These are phyloP conservation scores for Neonectria faginata DNA, from an alignment of 2,329 filamentous ascomycete genomes.

Conservation along the genomic window DNA sequence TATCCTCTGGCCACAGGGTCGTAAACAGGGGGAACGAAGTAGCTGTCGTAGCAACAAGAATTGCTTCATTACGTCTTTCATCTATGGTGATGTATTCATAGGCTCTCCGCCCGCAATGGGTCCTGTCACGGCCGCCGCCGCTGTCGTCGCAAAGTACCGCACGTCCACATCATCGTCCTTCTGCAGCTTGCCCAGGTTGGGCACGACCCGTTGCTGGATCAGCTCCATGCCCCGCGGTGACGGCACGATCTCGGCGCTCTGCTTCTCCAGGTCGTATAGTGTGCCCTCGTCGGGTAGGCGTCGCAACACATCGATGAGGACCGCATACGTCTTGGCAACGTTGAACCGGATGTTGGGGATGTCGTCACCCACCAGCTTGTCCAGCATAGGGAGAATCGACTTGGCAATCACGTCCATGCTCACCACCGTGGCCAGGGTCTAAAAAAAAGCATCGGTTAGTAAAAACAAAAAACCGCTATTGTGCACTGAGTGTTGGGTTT, in stretches of 20 bases:
- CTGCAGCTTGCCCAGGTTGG: constrained; percentile 93
- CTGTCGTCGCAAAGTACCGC: constrained; percentile 95
- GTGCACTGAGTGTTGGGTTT: not conserved
- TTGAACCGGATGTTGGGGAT: constrained; percentile 99
- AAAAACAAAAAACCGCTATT: not conserved
- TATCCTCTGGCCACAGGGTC: constrained; percentile 33
- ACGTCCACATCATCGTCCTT: constrained; percentile 98
- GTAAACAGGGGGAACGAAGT: constrained; percentile 35
- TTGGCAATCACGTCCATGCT: constrained; percentile 92
- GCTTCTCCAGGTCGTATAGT: constrained; percentile 85
- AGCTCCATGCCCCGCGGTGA: constrained; percentile 81
- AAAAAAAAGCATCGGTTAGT: constrained; percentile 39
- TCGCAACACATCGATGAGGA: constrained; percentile 91
- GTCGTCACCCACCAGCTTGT: constrained; percentile 91
- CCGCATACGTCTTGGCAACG: constrained; percentile 95
- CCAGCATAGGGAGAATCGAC: constrained; percentile 94
- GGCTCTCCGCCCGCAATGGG: constrained; percentile 63
- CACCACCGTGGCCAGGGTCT: constrained; percentile 95
- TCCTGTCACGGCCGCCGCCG: constrained; percentile 71
- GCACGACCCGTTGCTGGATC: constrained; percentile 87
- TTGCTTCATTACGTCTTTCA: constrained; percentile 63
- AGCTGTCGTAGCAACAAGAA: constrained; percentile 58
- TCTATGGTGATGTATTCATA: constrained; percentile 76
- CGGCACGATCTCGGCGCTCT: constrained; percentile 69
- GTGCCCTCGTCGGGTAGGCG: constrained; percentile 91